These are phyloP conservation scores for Zea mays DNA, from an alignment of 176 grass and related monocot species.

Conservation along the genomic window DNA sequence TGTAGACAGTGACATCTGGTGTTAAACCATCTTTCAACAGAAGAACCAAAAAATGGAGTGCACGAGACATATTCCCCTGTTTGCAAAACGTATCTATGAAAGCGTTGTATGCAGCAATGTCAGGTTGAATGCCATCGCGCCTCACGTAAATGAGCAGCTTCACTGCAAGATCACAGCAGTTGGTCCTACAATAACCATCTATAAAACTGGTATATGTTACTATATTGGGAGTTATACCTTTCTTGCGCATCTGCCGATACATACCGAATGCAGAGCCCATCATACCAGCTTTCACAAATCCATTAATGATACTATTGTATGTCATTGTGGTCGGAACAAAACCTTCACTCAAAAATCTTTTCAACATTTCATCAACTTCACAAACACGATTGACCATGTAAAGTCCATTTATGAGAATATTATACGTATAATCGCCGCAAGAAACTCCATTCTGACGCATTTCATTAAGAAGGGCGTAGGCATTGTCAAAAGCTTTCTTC, in stretches of 20 bases:
- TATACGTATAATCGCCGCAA: slow-evolving; percentile 68
- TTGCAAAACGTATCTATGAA: slow-evolving; percentile 65
- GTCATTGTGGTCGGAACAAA: slow-evolving; percentile 71
- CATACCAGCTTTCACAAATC: slow-evolving; percentile 60
- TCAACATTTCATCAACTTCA: slow-evolving; percentile 70
- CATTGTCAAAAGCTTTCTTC: slow-evolving; percentile 55
- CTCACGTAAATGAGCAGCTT: slow-evolving; percentile 73
- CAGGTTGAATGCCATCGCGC: slow-evolving; percentile 51
- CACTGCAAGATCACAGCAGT: slow-evolving; percentile 67
- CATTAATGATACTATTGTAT: slow-evolving; percentile 88
- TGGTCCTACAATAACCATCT: slow-evolving; percentile 62
- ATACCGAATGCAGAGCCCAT: slow-evolving; percentile 52
- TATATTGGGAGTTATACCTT: slow-evolving; percentile 58
- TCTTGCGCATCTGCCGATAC: slow-evolving; percentile 63
- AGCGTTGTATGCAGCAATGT: slow-evolving; percentile 52
- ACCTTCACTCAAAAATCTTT: slow-evolving; percentile 63
- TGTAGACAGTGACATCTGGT: slow-evolving; percentile 60
- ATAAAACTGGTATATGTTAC: slow-evolving; percentile 88
- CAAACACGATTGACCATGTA: slow-evolving; percentile 39
- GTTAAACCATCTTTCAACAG: slow-evolving; percentile 63
- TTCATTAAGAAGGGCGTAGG: slow-evolving; percentile 52
- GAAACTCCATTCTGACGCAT: slow-evolving; percentile 63
- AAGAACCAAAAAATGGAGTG: slow-evolving; percentile 56
- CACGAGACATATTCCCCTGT: slow-evolving; percentile 71
- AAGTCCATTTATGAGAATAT: slow-evolving; percentile 76